Percentiles rank a stretch among this genome's conserved stretches.
Conservation (phyloP, 345 rosid species). For the Eucalyptus virginea region DNA sequence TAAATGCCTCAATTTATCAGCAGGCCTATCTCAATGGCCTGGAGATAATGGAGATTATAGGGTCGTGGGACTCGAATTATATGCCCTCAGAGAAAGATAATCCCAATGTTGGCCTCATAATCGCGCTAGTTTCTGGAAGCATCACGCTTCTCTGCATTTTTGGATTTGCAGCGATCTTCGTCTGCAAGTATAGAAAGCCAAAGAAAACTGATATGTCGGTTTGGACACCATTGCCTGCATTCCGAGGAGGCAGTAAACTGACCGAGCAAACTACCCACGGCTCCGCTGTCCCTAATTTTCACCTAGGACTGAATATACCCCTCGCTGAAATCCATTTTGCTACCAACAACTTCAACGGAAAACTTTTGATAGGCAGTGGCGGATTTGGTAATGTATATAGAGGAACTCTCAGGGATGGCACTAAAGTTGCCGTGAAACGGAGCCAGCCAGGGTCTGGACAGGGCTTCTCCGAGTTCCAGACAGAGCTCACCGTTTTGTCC, state of each 20-base stretch:
- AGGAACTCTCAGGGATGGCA: constrained; percentile 22
- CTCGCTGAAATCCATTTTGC: constrained; percentile 21
- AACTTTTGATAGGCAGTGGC: constrained; percentile 25
- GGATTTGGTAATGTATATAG: constrained; percentile 31
- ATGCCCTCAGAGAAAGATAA: not conserved
- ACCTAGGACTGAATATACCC: constrained; percentile 22
- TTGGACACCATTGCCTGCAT: constrained; percentile 4
- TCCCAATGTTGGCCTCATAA: not conserved
- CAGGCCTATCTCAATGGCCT: constrained; percentile 37
- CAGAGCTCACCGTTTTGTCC: constrained; percentile 41
- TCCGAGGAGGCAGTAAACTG: constrained; percentile 1
- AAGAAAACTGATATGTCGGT: not conserved
- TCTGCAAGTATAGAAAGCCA: not conserved
- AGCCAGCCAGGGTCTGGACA: constrained; percentile 30
- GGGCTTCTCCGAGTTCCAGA: constrained; percentile 33
- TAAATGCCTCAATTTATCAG: fast-evolving
- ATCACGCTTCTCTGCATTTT: not conserved
- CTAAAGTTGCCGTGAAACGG: constrained; percentile 35
- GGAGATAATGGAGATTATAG: constrained; percentile 38
- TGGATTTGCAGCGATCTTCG: not conserved
- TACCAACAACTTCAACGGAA: constrained; percentile 18
- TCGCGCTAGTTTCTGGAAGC: constrained; percentile 19
- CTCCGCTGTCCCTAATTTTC: constrained; percentile 5
- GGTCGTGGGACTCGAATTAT: not conserved
- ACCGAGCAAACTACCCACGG: not conserved